A percentile compares a stretch with the other conserved stretches of the same genome.
Evolutionary conservation across 495 filamentous ascomycete genomes (phyloP).

Genomic region (Lentithecium fluviatile): DNA sequence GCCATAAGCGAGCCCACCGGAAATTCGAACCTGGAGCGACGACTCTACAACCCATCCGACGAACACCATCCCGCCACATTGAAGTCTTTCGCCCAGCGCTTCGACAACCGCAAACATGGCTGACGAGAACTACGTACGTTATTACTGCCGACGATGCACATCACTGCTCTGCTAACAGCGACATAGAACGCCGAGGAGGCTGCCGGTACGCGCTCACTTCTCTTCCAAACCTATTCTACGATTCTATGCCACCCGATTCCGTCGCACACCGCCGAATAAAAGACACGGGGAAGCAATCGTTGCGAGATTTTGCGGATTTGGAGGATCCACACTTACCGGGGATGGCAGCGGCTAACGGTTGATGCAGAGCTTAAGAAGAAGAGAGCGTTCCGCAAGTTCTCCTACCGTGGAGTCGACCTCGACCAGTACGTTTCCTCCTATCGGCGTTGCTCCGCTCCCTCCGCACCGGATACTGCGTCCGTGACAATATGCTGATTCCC

Average conservation of each 20-base stretch:
- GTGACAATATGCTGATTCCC: constrained; percentile 10
- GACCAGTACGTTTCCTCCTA: constrained; percentile 73
- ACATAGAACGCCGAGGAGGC: constrained; percentile 87
- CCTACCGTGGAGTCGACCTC: constrained; percentile 98
- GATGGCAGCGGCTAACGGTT: constrained; percentile 46
- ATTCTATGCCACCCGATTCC: background rate
- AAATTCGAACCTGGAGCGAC: background rate
- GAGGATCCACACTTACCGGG: background rate
- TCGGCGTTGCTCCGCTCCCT: background rate
- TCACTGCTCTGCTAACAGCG: constrained; percentile 45
- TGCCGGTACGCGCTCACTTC: constrained; percentile 61
- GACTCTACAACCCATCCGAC: constrained; percentile 8
- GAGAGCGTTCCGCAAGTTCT: constrained; percentile 99
- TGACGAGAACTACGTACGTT: constrained; percentile 86
- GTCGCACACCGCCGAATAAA: no score
- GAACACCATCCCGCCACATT: constrained; percentile 26
- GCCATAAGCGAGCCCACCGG: background rate
- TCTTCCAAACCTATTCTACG: background rate
- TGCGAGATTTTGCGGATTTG: no score
- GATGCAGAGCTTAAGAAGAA: constrained; percentile 89
- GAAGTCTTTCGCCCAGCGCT: constrained; percentile 29
- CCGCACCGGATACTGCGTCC: background rate
- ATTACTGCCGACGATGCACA: constrained; percentile 15
- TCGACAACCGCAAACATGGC: constrained; percentile 73
- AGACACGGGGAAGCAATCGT: no score